phyloP scores from a whole-genome alignment of 441 rosid genomes.

The Jatropha podagrica region DNA sequence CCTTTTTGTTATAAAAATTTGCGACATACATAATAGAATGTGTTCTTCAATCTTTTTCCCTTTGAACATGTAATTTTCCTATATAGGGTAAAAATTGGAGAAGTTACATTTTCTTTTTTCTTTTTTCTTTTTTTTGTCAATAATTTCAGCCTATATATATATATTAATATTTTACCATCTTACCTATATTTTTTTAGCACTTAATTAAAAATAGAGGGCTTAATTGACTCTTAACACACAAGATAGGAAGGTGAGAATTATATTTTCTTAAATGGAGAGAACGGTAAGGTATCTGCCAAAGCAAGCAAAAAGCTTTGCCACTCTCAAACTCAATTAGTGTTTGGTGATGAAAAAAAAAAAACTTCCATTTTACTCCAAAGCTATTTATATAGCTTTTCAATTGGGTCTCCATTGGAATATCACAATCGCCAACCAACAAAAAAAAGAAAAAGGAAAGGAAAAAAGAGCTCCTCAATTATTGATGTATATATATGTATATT shows the following conservation, averaged over 20 bases:
- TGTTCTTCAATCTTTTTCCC: neutral
- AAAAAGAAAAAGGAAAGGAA: too few species aligned
- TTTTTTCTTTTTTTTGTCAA: too few species aligned
- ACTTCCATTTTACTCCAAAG: slow-evolving; percentile 39
- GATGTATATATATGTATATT: too few species aligned
- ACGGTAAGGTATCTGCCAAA: slow-evolving; percentile 34
- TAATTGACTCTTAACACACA: slow-evolving; percentile 35
- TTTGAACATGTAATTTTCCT: neutral
- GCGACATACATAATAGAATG: neutral
- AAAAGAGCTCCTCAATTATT: too few species aligned
- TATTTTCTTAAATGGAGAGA: slow-evolving; percentile 27
- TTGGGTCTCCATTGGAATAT: slow-evolving; percentile 18
- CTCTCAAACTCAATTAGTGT: slow-evolving; percentile 30
- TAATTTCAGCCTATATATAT: too few species aligned
- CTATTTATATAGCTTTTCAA: neutral
- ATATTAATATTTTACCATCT: neutral
- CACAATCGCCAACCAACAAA: slow-evolving; percentile 29
- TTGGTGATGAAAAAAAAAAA: slow-evolving; percentile 29
- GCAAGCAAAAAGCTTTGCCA: slow-evolving; percentile 49
- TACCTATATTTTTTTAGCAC: neutral
- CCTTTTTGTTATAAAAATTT: too few species aligned
- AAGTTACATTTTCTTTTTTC: neutral
- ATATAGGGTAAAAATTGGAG: too few species aligned
- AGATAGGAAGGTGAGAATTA: slow-evolving; percentile 60
- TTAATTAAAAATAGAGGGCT: neutral